Evolutionary conservation across 352 stramenopile species (phyloP).

Genomic region (Saprolegnia diclina): DNA sequence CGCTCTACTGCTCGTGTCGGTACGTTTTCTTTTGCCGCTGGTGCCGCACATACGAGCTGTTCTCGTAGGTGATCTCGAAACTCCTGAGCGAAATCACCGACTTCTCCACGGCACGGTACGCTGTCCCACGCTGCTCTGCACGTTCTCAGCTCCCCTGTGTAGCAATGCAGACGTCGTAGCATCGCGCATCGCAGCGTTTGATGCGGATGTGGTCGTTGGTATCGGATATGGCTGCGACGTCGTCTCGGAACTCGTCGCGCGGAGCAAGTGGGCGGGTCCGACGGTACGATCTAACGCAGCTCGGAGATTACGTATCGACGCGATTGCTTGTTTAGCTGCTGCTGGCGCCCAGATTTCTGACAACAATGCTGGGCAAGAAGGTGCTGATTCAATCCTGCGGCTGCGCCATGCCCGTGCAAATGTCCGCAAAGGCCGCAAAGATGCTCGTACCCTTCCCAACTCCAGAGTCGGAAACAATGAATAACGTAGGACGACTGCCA

Average conservation of each 20-base stretch:
- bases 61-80: not conserved
- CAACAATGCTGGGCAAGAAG: not conserved
- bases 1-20: constrained; percentile 3
- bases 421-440: not conserved
- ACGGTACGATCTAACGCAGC: constrained; percentile 1
- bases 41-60: not conserved
- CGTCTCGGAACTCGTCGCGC: constrained; percentile 3
- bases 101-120: not conserved
- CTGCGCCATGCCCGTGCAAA: not conserved
- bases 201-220: constrained; percentile 2
- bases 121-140: not conserved
- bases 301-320: no score
- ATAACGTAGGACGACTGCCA: not conserved
- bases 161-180: constrained; percentile 1
- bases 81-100: constrained; percentile 14
- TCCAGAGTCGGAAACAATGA: not conserved
- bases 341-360: not conserved
- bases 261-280: not conserved
- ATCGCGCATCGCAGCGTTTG: not conserved
- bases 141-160: not conserved
- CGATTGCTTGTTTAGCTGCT: not conserved
- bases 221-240: constrained; percentile 6
- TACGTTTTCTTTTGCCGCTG: not conserved
- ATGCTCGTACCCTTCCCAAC: not conserved
- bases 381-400: not conserved